phyloP scores from a whole-genome alignment of 352 stramenopile species.

The Pseudoperonospora humuli region DNA sequence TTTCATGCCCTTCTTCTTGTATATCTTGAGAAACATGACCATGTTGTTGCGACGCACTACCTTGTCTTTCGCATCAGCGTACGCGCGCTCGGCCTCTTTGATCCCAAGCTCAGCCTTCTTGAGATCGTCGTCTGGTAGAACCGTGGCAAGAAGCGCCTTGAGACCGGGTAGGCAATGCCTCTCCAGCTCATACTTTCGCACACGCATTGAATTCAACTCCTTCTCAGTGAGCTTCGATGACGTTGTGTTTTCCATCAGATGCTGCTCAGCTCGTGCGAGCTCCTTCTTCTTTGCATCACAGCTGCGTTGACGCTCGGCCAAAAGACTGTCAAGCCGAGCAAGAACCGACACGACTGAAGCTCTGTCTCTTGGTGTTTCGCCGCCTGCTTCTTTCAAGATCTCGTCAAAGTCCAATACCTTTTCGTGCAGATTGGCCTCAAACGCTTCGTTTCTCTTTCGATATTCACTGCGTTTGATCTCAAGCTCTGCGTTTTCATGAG shows the following conservation, averaged over 20 bases:
- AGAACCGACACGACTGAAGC: constrained; percentile 19
- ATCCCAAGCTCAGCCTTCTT: constrained; percentile 42
- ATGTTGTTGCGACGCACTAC: constrained; percentile 73
- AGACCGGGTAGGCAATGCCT: constrained; percentile 42
- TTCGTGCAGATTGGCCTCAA: constrained; percentile 33
- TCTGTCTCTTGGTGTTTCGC: constrained; percentile 25
- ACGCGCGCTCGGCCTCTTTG: constrained; percentile 44
- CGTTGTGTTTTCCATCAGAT: constrained; percentile 43
- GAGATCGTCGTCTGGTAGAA: constrained; percentile 37
- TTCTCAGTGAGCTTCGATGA: constrained; percentile 47
- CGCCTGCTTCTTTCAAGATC: constrained; percentile 17
- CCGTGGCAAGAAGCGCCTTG: constrained; percentile 38
- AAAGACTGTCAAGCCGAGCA: constrained; percentile 18
- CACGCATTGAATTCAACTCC: constrained; percentile 23
- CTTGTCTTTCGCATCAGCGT: constrained; percentile 80
- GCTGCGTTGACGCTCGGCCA: constrained; percentile 15
- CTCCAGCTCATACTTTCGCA: constrained; percentile 50
- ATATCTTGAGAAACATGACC: constrained; percentile 76
- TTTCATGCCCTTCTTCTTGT: constrained; percentile 75
- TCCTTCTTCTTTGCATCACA: constrained; percentile 24
- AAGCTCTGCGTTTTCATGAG: constrained; percentile 39
- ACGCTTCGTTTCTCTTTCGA: constrained; percentile 35
- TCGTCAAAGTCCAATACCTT: constrained; percentile 40
- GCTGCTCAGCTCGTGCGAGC: constrained; percentile 23
- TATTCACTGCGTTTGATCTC: constrained; percentile 42